Conservation (phyloP, 2,329 filamentous ascomycete species). For the Parastagonospora avenae region DNA sequence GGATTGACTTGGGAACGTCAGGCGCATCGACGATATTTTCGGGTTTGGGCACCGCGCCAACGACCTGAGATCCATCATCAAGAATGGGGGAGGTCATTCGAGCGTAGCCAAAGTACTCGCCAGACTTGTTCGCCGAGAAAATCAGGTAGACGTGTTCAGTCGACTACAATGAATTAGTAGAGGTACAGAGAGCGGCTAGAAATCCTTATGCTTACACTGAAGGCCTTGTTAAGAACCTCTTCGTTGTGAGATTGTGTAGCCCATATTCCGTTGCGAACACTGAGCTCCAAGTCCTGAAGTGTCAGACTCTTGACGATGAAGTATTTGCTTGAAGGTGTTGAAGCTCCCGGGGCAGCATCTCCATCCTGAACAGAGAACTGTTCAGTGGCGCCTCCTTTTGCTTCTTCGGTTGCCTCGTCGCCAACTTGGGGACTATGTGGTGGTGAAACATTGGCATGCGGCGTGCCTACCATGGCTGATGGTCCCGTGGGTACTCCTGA, state of each 20-base stretch:
- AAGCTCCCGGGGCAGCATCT: slow-evolving; percentile 12
- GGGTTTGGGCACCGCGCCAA: slow-evolving; percentile 63
- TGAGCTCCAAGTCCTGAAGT: slow-evolving; percentile 85
- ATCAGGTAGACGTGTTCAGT: slow-evolving; percentile 87
- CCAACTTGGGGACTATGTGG: slow-evolving; percentile 30
- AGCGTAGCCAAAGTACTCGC: slow-evolving; percentile 95
- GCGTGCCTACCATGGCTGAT: slow-evolving; percentile 49
- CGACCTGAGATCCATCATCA: slow-evolving; percentile 63
- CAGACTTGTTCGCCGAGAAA: slow-evolving; percentile 96
- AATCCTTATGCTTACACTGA: slow-evolving; percentile 66
- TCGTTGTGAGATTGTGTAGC: slow-evolving; percentile 96
- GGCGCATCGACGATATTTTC: slow-evolving; percentile 60
- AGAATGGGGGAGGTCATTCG: slow-evolving; percentile 86
- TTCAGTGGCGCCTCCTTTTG: slow-evolving; percentile 13
- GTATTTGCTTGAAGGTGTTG: slow-evolving; percentile 70
- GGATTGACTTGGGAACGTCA: slow-evolving; percentile 78
- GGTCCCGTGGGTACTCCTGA: slow-evolving; percentile 62
- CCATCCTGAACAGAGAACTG: slow-evolving; percentile 11
- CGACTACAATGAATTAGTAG: slow-evolving; percentile 56
- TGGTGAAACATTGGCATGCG: slow-evolving; percentile 29
- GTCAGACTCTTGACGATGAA: slow-evolving; percentile 95
- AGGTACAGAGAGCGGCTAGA: no score
- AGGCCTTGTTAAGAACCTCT: slow-evolving; percentile 79
- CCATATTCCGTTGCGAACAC: slow-evolving; percentile 87
- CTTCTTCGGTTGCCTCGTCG: slow-evolving; percentile 11